phyloP scores from a whole-genome alignment of 371 early-diverging fungal species.

The Massospora cicadina region DNA sequence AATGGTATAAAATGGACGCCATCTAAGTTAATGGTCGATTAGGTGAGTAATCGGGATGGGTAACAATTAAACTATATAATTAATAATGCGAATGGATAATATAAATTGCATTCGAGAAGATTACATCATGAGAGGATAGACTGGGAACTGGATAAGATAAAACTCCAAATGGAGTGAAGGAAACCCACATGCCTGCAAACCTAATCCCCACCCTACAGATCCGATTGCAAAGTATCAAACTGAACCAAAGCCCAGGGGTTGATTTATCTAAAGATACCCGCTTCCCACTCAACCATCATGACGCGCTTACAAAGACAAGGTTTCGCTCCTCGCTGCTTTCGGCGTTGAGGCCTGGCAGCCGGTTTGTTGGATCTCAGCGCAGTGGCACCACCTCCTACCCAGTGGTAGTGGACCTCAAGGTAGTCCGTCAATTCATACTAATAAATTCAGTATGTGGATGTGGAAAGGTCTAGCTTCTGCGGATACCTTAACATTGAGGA shows the following conservation, averaged over 20 bases:
- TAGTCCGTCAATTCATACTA: not conserved
- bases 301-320: not conserved
- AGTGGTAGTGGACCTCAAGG: not conserved
- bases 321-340: not conserved
- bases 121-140: not conserved
- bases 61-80: too few relatives aligned
- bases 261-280: too few relatives aligned
- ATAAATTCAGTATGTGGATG: conserved; percentile 46
- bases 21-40: too few relatives aligned
- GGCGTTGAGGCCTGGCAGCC: not conserved
- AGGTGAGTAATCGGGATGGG: too few relatives aligned
- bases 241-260: not conserved
- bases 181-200: not conserved
- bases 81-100: too few relatives aligned
- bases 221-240: not conserved
- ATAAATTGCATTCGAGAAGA: not conserved
- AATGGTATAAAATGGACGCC: too few relatives aligned
- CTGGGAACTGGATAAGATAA: not conserved
- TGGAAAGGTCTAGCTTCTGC: conserved; percentile 44
- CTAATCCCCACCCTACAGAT: not conserved
- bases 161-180: not conserved
- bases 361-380: not conserved
- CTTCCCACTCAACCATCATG: not conserved
- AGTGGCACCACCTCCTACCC: not conserved
- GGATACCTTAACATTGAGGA: conserved; percentile 69